Evolutionary conservation across 345 rosid genomes (phyloP), one percentile per base, ranked within the genome.

Genomic region (Populus alba): DNA sequence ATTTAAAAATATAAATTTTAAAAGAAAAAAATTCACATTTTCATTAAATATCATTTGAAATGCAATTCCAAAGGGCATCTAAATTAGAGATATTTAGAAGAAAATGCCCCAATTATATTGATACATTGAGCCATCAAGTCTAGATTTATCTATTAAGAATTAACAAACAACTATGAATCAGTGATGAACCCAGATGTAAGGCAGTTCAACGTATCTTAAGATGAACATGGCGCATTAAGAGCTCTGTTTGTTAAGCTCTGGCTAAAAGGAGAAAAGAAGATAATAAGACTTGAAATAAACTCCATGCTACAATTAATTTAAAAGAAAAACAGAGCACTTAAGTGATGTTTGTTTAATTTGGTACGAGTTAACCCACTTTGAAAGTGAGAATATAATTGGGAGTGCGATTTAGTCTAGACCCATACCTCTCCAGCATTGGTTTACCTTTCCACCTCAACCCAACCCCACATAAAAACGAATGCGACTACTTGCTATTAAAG

Each of bases 311-410:
- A 79, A 72, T 70, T 72, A 72, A 77, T 81, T 79, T 37, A 27
- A 75, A 85, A 85, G 87, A 23, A 45, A 69, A 25, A 78, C 70
- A 83, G 37, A 73, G 83, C 83, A 78, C 80, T 78, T 43, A 78
- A 70, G 78, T 55, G 68, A n/a, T 71, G 69, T 77, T 79, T 70
- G 43, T 77, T 77, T 75, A 77, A 73, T 65, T 37, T 4, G 57
- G 20, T 41, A 66, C 11, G 20, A 17, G 31, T 83, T 77, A 65
- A 61, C 82, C 83, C 63, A 67, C 81, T 74, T 74, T 70, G 75
- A 71, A 73, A 71, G 76, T 80, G 77, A 79, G 70, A 68, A 76
- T 74, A 75, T 27, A 72, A 66, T 73, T 82, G 55, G 45, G 74
- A 49, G 79, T 70, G 53, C 82, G 75, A 62, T 75, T 73, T 69